Base-by-base conservation (phyloP, 176 grass and related monocot species). In the Avena insularis region DNA sequence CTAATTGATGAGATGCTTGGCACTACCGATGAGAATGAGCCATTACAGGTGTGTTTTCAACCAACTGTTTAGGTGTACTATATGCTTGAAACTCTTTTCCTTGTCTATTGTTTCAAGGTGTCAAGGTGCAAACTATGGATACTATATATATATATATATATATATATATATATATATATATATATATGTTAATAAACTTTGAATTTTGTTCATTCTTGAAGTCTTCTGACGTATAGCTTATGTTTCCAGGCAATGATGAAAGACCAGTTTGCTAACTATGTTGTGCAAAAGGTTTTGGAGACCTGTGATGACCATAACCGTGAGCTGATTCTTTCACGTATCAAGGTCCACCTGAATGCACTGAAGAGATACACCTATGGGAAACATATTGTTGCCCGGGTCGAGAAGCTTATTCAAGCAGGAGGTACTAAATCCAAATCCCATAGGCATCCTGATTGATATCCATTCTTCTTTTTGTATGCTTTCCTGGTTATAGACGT, bases 201-300 rank as follows among this genome's bases (percentile, higher is more conserved):
- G 77, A 76, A 75, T 76, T 68, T 68, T 36, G 62, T 61, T 19
- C 38, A 90, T 76, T 85, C 69, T 47, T 27, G 38, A 4, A 14
- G 35, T 66, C 21, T 66, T 90, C 54, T 87, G 63, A 80, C 27
- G 36, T 38, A 10, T 27, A 65, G 11, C 74, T 48, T 68, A 6
- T 79, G 74, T 55, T 50, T 59, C 8, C 82, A 98, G 97, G 94
- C 90, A 60, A 98, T 98, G 97, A 98, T 98, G 97, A 98, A 98
- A 90, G 97, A 98, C 83, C 97, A 98, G 90, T 98, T 96, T 90
- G 97, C 79, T 16, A 98, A 98, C 66, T 98, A 98, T 83, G 97
- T 98, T 19, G 97, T 98, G 54, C 97, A 98, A 62, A 98, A 98
- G 85, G 97, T 98, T 81, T 76, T 98, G 12, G 97, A 98, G 85